phyloP scores from a whole-genome alignment of 176 grass and related monocot species.

The Raddia guianensis region DNA sequence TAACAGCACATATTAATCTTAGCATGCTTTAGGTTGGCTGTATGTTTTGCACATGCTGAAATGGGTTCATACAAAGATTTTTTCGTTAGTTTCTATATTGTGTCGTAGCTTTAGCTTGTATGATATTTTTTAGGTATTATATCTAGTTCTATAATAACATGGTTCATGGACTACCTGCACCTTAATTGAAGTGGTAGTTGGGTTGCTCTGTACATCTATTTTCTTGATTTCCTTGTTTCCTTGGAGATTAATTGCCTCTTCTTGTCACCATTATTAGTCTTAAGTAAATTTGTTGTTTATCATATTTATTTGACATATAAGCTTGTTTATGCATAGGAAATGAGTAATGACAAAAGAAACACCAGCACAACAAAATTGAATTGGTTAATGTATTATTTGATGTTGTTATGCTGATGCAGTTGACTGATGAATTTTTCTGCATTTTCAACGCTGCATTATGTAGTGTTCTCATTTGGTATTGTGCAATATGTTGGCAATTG shows the following conservation, averaged over 20 bases:
- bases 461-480: not conserved
- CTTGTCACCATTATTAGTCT: not conserved
- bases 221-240: not conserved
- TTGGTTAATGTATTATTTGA: not conserved
- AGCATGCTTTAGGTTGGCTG: not conserved
- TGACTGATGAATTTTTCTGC: not conserved
- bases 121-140: not conserved
- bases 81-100: not conserved
- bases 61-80: not conserved
- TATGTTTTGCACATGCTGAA: not conserved
- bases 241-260: not conserved
- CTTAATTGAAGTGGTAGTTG: not conserved
- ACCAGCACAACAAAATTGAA: not conserved
- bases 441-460: not conserved
- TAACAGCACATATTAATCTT: slow-evolving; percentile 1
- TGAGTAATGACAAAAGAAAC: not conserved
- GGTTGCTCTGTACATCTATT: not conserved
- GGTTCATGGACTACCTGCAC: not conserved
- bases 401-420: not conserved
- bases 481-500: not conserved
- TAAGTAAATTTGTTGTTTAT: not conserved
- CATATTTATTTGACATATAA: not conserved
- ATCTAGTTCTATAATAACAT: slow-evolving; percentile 8
- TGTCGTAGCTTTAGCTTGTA: not conserved
- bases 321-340: not conserved